A percentile compares a stretch with the other conserved stretches of the same genome.
Evolutionary conservation across 805 yeast genomes (phyloP).

Genomic region (Lipomyces orientalis): DNA sequence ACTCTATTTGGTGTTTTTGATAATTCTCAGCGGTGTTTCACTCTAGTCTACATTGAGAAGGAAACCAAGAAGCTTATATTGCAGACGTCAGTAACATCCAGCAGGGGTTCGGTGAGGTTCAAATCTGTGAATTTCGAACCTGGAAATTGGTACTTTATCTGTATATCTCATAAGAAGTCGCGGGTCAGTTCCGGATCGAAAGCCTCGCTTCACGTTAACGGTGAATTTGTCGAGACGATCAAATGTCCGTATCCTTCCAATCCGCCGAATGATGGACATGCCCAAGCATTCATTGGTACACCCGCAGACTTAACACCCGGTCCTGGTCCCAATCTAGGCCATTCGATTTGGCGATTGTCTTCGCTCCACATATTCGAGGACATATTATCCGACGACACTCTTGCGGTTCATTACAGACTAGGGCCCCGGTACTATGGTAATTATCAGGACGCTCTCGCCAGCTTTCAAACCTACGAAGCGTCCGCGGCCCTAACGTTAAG

Average conservation of each 20-base stretch:
- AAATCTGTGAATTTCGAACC: constrained; percentile 32
- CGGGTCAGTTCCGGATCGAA: constrained; percentile 38
- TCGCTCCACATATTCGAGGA: constrained; percentile 37
- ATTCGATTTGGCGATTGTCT: constrained; percentile 34
- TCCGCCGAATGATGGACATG: constrained; percentile 35
- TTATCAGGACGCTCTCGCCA: constrained; percentile 40
- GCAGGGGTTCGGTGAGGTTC: constrained; percentile 36
- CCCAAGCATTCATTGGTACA: constrained; percentile 36
- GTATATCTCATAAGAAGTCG: constrained; percentile 35
- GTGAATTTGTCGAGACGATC: constrained; percentile 36
- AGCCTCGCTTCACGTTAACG: constrained; percentile 39
- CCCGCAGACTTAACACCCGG: constrained; percentile 33
- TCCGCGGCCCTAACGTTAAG: constrained; percentile 39
- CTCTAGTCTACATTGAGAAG: constrained; percentile 37
- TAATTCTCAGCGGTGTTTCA: constrained; percentile 35
- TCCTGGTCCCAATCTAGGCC: constrained; percentile 23
- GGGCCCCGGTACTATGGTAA: constrained; percentile 41
- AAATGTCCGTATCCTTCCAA: constrained; percentile 39
- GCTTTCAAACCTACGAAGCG: constrained; percentile 41
- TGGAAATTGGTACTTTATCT: constrained; percentile 39
- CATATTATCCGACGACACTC: constrained; percentile 36
- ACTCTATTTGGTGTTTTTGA: constrained; percentile 38
- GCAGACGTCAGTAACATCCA: constrained; percentile 34
- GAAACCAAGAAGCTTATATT: constrained; percentile 32
- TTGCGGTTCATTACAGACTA: constrained; percentile 37